These are phyloP conservation scores for Ophiostoma sp. DNA, from an alignment of 2,329 filamentous ascomycete species.

Conservation along the genomic window DNA sequence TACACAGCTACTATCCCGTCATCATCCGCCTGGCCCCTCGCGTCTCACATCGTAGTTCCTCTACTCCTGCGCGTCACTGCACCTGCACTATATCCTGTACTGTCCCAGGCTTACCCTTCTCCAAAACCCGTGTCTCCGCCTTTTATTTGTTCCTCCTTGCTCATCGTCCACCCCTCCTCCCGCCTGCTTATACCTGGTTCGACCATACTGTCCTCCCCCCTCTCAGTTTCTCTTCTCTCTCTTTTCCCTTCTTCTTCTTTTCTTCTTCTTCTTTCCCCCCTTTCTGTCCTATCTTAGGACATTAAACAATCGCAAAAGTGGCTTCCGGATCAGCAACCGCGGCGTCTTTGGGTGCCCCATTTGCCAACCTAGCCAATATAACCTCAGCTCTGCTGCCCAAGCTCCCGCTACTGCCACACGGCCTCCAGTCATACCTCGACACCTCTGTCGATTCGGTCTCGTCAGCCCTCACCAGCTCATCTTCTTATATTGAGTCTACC, in stretches of 20 bases:
- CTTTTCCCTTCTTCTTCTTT: not conserved
- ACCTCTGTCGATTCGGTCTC: constrained; percentile 47
- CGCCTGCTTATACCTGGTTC: not conserved
- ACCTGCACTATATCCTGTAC: not conserved
- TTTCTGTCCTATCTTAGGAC: constrained; percentile 34
- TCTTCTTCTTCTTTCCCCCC: not conserved
- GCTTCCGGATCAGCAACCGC: constrained; percentile 53
- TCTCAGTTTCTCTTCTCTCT: not conserved
- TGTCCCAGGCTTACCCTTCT: not conserved
- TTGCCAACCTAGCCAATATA: constrained; percentile 50
- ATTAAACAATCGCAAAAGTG: constrained; percentile 51
- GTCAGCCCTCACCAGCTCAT: constrained; percentile 45
- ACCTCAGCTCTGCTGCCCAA: constrained; percentile 39
- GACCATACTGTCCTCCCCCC: not conserved
- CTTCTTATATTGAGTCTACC: constrained; percentile 47
- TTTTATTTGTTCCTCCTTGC: not conserved
- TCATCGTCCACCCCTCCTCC: constrained; percentile 4
- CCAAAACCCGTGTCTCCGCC: not conserved
- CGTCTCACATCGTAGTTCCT: not conserved
- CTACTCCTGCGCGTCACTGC: not conserved
- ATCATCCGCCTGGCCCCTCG: not conserved
- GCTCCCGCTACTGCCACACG: constrained; percentile 35
- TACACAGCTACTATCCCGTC: constrained; percentile 1
- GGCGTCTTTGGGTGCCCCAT: constrained; percentile 57
- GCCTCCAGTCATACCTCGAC: constrained; percentile 54